Evolutionary conservation across 2,329 filamentous ascomycete species (phyloP).

Genomic region (Talaromyces amestolkiae): DNA sequence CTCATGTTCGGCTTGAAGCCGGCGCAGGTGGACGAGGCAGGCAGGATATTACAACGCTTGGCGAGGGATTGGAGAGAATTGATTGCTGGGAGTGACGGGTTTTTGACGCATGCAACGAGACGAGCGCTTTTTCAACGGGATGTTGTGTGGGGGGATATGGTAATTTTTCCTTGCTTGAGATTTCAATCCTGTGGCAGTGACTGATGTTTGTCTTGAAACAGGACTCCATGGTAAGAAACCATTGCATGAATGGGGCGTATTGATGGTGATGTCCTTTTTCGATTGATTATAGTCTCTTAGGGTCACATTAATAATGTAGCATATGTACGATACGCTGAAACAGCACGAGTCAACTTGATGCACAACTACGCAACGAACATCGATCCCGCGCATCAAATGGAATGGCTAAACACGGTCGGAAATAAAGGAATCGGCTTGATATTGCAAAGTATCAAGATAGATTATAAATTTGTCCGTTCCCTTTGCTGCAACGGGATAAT

Average conservation of each 20-base stretch:
- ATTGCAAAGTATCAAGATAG: constrained; percentile 72
- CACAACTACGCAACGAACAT: constrained; percentile 64
- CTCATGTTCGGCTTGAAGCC: constrained; percentile 68
- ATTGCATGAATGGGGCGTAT: neutral
- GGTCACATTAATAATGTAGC: constrained; percentile 80
- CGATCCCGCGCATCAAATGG: constrained; percentile 58
- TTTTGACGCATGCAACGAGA: constrained; percentile 61
- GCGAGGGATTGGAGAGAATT: constrained; percentile 68
- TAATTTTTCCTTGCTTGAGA: constrained; percentile 33
- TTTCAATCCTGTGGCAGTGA: neutral
- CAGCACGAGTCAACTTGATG: constrained; percentile 74
- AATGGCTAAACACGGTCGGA: constrained; percentile 69
- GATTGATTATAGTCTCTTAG: neutral
- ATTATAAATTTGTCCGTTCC: constrained; percentile 77
- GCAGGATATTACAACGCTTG: constrained; percentile 58
- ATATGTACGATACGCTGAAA: constrained; percentile 82
- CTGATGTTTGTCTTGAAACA: constrained; percentile 27
- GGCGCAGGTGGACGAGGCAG: constrained; percentile 58
- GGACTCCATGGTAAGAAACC: constrained; percentile 47
- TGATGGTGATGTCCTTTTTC: neutral
- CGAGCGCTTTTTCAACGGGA: constrained; percentile 63
- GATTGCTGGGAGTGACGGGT: constrained; percentile 72
- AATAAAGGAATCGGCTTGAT: constrained; percentile 70
- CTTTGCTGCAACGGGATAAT: neutral
- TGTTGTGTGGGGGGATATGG: constrained; percentile 85